These are phyloP conservation scores for Corymbia maculata DNA, from an alignment of 345 rosid genomes.

Conservation along the genomic window DNA sequence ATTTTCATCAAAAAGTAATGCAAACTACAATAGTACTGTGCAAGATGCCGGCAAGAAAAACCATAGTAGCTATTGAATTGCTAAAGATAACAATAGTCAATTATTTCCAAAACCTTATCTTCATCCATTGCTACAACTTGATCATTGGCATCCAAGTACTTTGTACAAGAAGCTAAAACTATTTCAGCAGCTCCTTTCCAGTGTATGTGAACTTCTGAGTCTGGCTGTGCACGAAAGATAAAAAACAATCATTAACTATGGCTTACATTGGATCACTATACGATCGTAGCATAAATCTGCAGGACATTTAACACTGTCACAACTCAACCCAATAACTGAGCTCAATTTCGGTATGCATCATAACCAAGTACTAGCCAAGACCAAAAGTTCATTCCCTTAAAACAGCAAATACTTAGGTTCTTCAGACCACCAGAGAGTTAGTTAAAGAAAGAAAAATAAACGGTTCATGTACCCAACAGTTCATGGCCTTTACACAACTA, in stretches of 20 bases:
- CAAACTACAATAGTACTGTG: neutral
- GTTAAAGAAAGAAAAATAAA: neutral
- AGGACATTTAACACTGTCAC: neutral
- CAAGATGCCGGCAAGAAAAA: neutral
- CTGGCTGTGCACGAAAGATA: slow-evolving; percentile 26
- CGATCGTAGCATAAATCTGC: neutral
- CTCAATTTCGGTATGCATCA: neutral
- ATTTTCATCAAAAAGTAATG: neutral
- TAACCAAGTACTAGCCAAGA: neutral
- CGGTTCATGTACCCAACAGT: neutral
- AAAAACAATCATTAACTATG: neutral
- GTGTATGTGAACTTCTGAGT: slow-evolving; percentile 64
- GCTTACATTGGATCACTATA: neutral
- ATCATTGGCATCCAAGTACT: slow-evolving; percentile 49
- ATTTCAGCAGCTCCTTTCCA: slow-evolving; percentile 99
- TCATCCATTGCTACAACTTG: slow-evolving; percentile 40
- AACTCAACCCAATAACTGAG: neutral
- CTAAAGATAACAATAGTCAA: neutral
- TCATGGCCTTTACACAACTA: neutral
- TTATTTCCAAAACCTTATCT: slow-evolving; percentile 46
- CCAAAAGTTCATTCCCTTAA: neutral
- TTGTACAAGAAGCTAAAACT: slow-evolving; percentile 65
- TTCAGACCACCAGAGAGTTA: neutral
- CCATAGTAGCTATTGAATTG: neutral
- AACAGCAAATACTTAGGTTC: neutral